Conservation (phyloP, 2,329 filamentous ascomycete genomes). For the Stagonosporopsis tanaceti region DNA sequence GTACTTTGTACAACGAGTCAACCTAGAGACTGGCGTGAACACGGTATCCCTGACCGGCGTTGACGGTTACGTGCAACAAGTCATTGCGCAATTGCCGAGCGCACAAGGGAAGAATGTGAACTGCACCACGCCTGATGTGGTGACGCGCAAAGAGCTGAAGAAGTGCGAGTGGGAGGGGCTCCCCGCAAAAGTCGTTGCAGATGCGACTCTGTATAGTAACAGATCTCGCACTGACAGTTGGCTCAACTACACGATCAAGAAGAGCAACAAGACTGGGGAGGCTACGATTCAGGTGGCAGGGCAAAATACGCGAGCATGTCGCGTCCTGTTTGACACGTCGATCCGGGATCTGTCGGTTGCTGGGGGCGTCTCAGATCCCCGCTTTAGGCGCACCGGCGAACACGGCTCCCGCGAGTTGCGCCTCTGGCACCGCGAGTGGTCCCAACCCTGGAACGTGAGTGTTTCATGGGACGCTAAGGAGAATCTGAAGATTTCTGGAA, state of each 20-base stretch:
- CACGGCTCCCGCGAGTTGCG: conserved; percentile 73
- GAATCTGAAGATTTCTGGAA: conserved; percentile 58
- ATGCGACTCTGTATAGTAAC: conserved; percentile 37
- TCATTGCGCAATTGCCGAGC: conserved; percentile 75
- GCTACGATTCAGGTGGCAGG: conserved; percentile 74
- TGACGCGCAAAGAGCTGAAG: conserved; percentile 60
- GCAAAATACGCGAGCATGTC: conserved; percentile 79
- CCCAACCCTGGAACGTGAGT: conserved; percentile 77
- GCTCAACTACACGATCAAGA: conserved; percentile 70
- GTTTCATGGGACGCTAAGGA: conserved; percentile 66
- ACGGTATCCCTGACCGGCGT: conserved; percentile 62
- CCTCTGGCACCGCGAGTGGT: conserved; percentile 85
- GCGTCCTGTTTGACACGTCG: conserved; percentile 73
- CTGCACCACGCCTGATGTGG: conserved; percentile 51
- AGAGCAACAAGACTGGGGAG: conserved; percentile 55
- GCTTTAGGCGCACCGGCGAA: conserved; percentile 70
- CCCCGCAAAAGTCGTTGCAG: conserved; percentile 68
- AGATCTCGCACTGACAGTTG: conserved; percentile 55
- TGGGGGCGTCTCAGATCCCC: conserved; percentile 67
- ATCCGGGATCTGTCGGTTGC: conserved; percentile 71
- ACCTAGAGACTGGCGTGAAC: conserved; percentile 75
- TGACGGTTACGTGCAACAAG: conserved; percentile 54
- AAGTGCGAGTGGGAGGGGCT: conserved; percentile 78
- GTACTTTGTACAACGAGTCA: conserved; percentile 82
- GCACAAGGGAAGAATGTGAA: conserved; percentile 65